Base-by-base conservation (phyloP, 2,329 filamentous ascomycete genomes). In the Diaporthe citriasiana region DNA sequence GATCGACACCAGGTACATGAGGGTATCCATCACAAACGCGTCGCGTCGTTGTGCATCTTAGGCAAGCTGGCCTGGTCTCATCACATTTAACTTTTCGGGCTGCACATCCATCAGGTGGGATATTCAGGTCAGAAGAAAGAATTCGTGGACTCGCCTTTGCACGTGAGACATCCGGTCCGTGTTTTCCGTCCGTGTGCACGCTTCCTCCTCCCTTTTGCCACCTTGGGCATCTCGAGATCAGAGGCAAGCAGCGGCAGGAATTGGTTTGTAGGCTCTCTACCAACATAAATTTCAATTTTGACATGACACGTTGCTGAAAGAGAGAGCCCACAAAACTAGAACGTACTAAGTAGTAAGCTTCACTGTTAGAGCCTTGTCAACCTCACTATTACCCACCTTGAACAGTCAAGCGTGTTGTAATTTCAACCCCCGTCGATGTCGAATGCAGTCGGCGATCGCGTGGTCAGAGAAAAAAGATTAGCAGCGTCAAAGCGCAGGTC, bases 141-240 rank as follows among this genome's bases (percentile, higher is more conserved):
- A 25, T 50, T 27, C 59, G 12, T 27, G 19, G 59, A 45, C 59
- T n/a, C 50, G 27, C 59, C 59, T 50, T 65, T 65, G 42, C 59
- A 65, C 6, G 59, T 65, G 3, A 65, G 59, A 47, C 59, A 65
- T 30, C 59, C 40, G 15, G 59, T 30, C 42, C 59, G 27, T 22
- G 59, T 65, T 42, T 65, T 65, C 27, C 40, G 59, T 33, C 42
- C 7, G 59, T 65, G 50, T 50, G 59, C 59, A 25, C 59, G 59
- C 59, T 65, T 65, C 19, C 59, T 65, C 59, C 59, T 65, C 19
- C 59, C 59, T 30, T 65, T 65, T 7, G 59, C 59, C 17, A 65
- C 59, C 25, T 65, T 65, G 22, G 59, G 59, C 59, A 65, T 65
- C 25, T 65, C 25, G 17, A 42, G 17, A 19, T 47, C 27, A 47